Percentiles rank a stretch among this genome's conserved stretches.
These are phyloP conservation scores for Nicotiana otophora DNA, from an alignment of 257 asterid genomes.

Conservation along the genomic window DNA sequence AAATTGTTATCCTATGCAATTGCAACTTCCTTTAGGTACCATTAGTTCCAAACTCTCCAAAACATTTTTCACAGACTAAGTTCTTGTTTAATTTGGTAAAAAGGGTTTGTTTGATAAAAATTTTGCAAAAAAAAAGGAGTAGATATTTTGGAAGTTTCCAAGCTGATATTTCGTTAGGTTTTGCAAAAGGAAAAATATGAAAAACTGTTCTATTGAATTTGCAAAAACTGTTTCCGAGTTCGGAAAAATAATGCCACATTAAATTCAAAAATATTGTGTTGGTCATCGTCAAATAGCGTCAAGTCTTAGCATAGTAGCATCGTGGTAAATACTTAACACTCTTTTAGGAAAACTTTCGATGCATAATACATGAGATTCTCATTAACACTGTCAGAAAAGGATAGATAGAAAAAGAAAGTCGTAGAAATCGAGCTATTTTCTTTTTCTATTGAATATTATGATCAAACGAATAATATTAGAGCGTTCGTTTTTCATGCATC, in stretches of 20 bases:
- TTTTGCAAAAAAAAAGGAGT: background rate
- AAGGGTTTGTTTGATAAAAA: background rate
- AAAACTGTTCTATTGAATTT: background rate
- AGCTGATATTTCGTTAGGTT: background rate
- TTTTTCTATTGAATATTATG: no score
- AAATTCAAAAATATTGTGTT: background rate
- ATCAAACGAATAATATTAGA: background rate
- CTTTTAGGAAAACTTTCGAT: no score
- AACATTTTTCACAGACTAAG: background rate
- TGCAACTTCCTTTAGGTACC: no score
- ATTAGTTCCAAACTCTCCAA: no score
- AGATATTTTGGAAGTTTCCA: background rate
- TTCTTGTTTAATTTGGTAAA: background rate
- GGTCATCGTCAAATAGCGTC: no score
- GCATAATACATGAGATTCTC: no score
- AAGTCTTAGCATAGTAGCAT: no score
- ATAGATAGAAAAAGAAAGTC: no score
- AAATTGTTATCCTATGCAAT: no score
- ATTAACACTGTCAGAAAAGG: no score
- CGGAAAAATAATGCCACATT: background rate
- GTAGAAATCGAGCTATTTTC: no score
- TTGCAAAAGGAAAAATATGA: background rate
- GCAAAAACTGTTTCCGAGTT: background rate
- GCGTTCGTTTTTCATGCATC: background rate
- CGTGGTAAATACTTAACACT: no score